Conservation (phyloP, 1,284 basidiomycete species). For the Apiotrichum porosum region DNA sequence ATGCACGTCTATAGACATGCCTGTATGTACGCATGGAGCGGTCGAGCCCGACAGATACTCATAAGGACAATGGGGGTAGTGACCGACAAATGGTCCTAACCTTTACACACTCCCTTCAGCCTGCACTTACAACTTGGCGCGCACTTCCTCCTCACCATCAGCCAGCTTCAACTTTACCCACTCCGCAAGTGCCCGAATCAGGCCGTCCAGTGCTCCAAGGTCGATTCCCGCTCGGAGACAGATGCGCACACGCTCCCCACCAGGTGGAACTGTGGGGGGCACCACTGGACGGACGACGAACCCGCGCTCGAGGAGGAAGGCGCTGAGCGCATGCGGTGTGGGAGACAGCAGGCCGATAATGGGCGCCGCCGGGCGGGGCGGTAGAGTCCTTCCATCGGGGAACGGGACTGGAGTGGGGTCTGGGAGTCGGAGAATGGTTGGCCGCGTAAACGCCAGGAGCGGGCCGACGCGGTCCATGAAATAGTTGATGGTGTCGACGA, state of each 20-base stretch:
- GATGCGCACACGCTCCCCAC: constrained; percentile 43
- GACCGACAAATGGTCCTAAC: too few species aligned
- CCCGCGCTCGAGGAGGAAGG: constrained; percentile 35
- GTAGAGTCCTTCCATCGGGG: constrained; percentile 10
- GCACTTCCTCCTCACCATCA: background rate
- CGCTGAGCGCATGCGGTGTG: constrained; percentile 54
- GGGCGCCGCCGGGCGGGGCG: constrained; percentile 51
- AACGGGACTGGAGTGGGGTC: constrained; percentile 24
- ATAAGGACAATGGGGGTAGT: too few species aligned
- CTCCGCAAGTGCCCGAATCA: constrained; percentile 26
- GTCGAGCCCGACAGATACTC: too few species aligned
- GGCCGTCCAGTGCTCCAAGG: constrained; percentile 18
- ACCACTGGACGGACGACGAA: constrained; percentile 47
- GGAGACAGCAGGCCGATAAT: constrained; percentile 82
- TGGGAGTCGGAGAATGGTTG: constrained; percentile 26
- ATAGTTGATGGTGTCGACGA: constrained; percentile 2
- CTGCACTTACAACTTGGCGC: too few species aligned
- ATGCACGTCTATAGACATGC: too few species aligned
- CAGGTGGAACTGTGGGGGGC: constrained; percentile 45
- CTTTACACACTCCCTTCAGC: too few species aligned
- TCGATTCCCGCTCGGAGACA: constrained; percentile 43
- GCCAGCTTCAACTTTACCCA: constrained; percentile 27
- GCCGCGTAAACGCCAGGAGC: constrained; percentile 23
- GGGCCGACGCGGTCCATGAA: constrained; percentile 24
- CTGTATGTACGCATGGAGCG: too few species aligned